These are phyloP conservation scores for Tetrahymena borealis DNA, from an alignment of 73 alveolate species.

Conservation along the genomic window DNA sequence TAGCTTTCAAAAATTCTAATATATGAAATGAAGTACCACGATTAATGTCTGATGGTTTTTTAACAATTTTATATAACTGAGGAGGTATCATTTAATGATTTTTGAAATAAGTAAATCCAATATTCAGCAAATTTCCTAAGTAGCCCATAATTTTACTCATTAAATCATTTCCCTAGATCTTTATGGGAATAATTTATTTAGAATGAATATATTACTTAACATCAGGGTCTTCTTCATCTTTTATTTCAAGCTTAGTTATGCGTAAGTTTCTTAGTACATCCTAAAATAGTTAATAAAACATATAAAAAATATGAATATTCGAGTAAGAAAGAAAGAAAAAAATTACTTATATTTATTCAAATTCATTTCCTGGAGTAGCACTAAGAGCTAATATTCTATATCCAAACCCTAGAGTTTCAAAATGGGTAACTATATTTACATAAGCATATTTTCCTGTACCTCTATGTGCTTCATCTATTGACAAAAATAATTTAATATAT, in stretches of 20 bases:
- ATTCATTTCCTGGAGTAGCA: conserved; percentile 70
- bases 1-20: not conserved
- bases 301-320: not conserved
- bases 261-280: conserved; percentile 44
- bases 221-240: conserved; percentile 70
- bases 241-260: conserved; percentile 49
- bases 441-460: conserved; percentile 81
- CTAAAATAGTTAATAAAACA: not conserved
- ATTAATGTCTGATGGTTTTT: conserved; percentile 7
- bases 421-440: conserved; percentile 34
- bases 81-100: not conserved
- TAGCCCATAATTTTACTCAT: conserved; percentile 35
- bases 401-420: conserved; percentile 41
- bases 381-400: conserved; percentile 66
- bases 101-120: not conserved
- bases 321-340: not conserved
- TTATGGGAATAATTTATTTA: conserved; percentile 25
- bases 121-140: not conserved
- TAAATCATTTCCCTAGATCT: not conserved
- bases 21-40: conserved; percentile 19
- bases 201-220: conserved; percentile 50
- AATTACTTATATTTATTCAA: conserved; percentile 48
- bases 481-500: conserved; percentile 5
- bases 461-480: conserved; percentile 82
- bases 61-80: not conserved